These are phyloP conservation scores for Elsinoe batatas DNA, from an alignment of 2,329 filamentous ascomycete genomes.

Conservation along the genomic window DNA sequence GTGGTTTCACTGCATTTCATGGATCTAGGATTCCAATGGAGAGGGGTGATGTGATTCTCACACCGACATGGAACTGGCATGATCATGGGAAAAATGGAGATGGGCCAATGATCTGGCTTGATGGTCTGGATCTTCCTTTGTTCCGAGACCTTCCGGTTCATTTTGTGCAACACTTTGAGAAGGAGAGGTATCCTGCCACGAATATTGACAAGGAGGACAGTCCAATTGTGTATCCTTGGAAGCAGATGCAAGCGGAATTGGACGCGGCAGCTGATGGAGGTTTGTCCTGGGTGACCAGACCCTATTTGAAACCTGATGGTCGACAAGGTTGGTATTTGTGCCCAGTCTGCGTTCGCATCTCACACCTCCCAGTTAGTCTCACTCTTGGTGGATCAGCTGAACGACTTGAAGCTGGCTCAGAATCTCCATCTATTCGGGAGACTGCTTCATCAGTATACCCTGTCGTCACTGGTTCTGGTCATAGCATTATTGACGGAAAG, in stretches of 20 bases:
- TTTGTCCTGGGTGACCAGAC: not conserved
- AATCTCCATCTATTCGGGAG: constrained; percentile 35
- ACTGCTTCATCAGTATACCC: constrained; percentile 47
- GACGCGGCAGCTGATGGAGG: not conserved
- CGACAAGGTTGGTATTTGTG: not conserved
- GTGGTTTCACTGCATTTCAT: constrained; percentile 49
- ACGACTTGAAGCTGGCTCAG: not conserved
- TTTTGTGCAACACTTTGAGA: constrained; percentile 44
- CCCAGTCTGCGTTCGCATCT: not conserved
- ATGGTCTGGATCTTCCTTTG: constrained; percentile 41
- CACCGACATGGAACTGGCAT: constrained; percentile 38
- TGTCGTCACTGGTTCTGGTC: constrained; percentile 39
- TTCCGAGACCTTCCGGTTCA: constrained; percentile 42
- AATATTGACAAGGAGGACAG: not conserved
- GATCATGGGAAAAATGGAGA: constrained; percentile 50
- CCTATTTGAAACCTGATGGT: not conserved
- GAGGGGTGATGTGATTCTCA: not conserved
- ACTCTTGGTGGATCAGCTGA: not conserved
- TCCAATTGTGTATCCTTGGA: not conserved
- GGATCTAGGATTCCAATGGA: constrained; percentile 42
- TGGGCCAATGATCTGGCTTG: constrained; percentile 44
- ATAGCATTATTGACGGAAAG: constrained; percentile 32
- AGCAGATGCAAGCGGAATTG: not conserved
- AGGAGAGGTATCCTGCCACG: constrained; percentile 16
- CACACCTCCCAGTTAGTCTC: not conserved